These are phyloP conservation scores for Fusarium oxysporum DNA, from an alignment of 2,329 filamentous ascomycete species.

Conservation along the genomic window DNA sequence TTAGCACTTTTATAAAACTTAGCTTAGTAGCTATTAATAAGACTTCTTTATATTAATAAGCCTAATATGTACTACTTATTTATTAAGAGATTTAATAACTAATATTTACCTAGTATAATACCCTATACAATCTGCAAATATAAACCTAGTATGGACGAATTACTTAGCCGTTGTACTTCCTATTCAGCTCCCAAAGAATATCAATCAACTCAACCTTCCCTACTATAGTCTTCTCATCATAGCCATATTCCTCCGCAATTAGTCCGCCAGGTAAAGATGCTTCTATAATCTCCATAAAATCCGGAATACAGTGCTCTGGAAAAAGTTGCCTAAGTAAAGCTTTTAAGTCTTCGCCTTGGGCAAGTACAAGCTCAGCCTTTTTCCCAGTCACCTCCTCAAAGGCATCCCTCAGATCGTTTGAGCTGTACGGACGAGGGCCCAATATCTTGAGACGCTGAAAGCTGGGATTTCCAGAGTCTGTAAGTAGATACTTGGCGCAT, in stretches of 20 bases:
- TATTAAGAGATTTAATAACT: no score
- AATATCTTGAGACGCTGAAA: conserved; percentile 40
- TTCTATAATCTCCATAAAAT: conserved; percentile 44
- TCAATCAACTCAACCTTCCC: conserved; percentile 42
- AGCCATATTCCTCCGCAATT: conserved; percentile 38
- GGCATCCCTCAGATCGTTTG: conserved; percentile 44
- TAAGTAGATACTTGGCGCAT: conserved; percentile 41
- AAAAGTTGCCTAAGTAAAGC: conserved; percentile 38
- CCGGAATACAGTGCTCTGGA: conserved; percentile 33
- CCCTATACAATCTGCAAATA: no score
- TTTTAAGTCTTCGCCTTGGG: conserved; percentile 40
- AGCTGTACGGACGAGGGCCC: conserved; percentile 46
- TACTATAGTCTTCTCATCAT: conserved; percentile 36
- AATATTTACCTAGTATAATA: no score
- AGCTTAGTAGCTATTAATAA: no score
- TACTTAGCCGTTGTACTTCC: not conserved
- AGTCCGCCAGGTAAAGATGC: conserved; percentile 46
- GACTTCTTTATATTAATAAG: no score
- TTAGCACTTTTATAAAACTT: no score
- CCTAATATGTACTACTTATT: no score
- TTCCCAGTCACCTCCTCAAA: conserved; percentile 45
- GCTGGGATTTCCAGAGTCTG: not conserved
- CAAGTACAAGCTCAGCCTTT: conserved; percentile 25
- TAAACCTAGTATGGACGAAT: no score
- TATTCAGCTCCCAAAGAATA: conserved; percentile 17